Evolutionary conservation across 805 yeast genomes (phyloP).

Genomic region (Schizosaccharomyces japonicus): DNA sequence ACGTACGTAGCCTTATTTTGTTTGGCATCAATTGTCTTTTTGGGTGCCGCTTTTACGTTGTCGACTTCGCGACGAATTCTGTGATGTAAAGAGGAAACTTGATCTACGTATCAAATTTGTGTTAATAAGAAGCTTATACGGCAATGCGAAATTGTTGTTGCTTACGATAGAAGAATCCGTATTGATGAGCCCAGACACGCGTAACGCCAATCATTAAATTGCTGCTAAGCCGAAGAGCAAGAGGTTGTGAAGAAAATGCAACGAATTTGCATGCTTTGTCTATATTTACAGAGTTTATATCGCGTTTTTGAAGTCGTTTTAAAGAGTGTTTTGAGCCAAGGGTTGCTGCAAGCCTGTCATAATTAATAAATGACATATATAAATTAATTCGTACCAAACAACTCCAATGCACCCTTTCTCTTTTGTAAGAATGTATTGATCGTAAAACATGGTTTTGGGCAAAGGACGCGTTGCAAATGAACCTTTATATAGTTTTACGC

Average conservation of each 20-base stretch:
- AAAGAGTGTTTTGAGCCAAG: slow-evolving; percentile 11
- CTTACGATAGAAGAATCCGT: slow-evolving; percentile 7
- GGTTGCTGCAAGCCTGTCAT: slow-evolving; percentile 12
- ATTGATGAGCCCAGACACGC: slow-evolving; percentile 11
- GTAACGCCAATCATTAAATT: slow-evolving; percentile 11
- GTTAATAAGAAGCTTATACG: neutral
- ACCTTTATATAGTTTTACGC: too few relatives aligned
- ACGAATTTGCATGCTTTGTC: slow-evolving; percentile 10
- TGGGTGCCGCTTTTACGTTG: neutral
- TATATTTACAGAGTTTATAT: slow-evolving; percentile 11
- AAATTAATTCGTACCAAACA: neutral
- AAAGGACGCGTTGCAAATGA: too few relatives aligned
- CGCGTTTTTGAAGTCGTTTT: slow-evolving; percentile 10
- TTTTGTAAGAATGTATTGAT: slow-evolving; percentile 1
- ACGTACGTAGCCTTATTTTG: neutral
- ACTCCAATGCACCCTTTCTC: slow-evolving; percentile 4
- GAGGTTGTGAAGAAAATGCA: slow-evolving; percentile 12
- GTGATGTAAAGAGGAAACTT: neutral
- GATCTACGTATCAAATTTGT: neutral
- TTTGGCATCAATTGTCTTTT: neutral
- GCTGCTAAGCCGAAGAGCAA: slow-evolving; percentile 13
- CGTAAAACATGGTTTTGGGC: neutral
- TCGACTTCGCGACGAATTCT: neutral
- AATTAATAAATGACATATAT: neutral
- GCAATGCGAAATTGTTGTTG: neutral